Conservation (phyloP, 768 basidiomycete genomes). For the Xerocomellus intermedius region DNA sequence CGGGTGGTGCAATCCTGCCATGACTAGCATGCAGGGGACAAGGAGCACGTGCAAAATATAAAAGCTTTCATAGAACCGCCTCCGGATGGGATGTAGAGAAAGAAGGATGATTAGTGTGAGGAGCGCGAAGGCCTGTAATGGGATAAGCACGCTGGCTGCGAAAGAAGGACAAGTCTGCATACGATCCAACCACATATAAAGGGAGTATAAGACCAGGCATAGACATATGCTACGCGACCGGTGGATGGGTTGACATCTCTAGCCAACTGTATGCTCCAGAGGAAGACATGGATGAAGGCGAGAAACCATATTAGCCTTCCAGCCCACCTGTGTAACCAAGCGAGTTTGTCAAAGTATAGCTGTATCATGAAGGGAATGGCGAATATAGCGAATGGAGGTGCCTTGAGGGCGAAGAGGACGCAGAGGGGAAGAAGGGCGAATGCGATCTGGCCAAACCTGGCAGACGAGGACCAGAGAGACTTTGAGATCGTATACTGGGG, state of each 20-base stretch:
- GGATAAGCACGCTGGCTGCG: constrained; percentile 1
- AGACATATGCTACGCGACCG: constrained; percentile 43
- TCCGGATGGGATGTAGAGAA: constrained; percentile 51
- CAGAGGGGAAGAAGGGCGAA: constrained; percentile 73
- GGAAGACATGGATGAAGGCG: constrained; percentile 54
- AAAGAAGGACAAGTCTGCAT: constrained; percentile 22
- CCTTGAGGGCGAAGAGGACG: constrained; percentile 68
- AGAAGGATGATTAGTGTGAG: constrained; percentile 53
- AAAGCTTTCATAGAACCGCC: constrained; percentile 59
- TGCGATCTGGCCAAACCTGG: constrained; percentile 64
- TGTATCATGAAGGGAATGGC: constrained; percentile 60
- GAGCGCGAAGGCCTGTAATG: constrained; percentile 49
- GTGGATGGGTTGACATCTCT: constrained; percentile 46
- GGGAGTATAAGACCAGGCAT: constrained; percentile 56
- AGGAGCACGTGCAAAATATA: constrained; percentile 63
- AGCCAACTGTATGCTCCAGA: constrained; percentile 69
- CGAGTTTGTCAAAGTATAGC: constrained; percentile 74
- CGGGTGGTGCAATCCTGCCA: constrained; percentile 67
- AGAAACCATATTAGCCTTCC: constrained; percentile 70
- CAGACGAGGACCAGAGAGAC: constrained; percentile 70
- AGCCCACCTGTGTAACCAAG: constrained; percentile 67
- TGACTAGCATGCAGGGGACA: constrained; percentile 58
- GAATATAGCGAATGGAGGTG: constrained; percentile 69
- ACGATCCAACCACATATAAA: constrained; percentile 66
- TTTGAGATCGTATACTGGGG: constrained; percentile 64